Evolutionary conservation across 495 filamentous ascomycete genomes (phyloP), one percentile per base, ranked within the genome.

Genomic region (Xylaria curta): DNA sequence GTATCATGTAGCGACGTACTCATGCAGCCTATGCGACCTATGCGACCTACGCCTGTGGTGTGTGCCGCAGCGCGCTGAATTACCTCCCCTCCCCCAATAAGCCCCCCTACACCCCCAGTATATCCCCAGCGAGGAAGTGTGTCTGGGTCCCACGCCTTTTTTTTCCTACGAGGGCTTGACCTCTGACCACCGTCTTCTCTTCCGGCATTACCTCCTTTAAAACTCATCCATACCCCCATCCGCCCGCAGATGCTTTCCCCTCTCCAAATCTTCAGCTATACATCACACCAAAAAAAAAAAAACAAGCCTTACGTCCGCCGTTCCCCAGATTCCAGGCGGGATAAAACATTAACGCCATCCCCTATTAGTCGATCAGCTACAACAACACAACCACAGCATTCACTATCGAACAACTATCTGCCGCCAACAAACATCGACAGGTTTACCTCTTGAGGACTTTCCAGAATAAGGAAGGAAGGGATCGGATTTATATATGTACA

Each of bases 181-280:
- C 53, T 75, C 76, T 75, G 76, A 77, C 76, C 76, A 73, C 44
- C 49, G 49, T 24, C 64, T 54, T 56, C 33, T 44, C 65, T 40
- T 33, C 49, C 17, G 70, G 72, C 74, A 44, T 73, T 73, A 75
- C 74, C 75, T 79, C 75, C 76, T 79, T 79, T 79, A 79, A 79
- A 77, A 76, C 75, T 68, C 72, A 74, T 72, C 74, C 71, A 74
- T 74, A 76, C 77, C 77, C 77, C 77, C 74, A 75, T 75, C 53
- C 62, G 70, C 73, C 76, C 75, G 71, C 74, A 75, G 60, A 58
- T 72, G 64, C 54, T 71, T 78, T 75, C 71, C 76, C 72, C 72
- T 36, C 73, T 73, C 69, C 64, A 76, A 73, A 76, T 73, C 76
- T 76, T 76, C 59, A 66, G 69, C 58, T 51, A 58, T 51, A 59